Evolutionary conservation across 306 rosid genomes (phyloP), one percentile per base, ranked within the genome.

Genomic region (Bauhinia variegata): DNA sequence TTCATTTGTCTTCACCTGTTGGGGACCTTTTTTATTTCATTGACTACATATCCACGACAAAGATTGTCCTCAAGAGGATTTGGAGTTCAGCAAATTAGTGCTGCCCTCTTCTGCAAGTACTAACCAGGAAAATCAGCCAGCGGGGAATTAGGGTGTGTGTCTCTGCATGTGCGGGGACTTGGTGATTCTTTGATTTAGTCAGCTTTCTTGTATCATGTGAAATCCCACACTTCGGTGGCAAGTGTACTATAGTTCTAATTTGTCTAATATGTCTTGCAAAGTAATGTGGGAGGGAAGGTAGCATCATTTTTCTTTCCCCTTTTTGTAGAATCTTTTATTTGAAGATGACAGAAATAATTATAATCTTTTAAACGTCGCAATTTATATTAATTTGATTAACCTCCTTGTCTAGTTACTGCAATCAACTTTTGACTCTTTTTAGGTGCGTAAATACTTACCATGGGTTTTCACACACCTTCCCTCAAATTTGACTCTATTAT

Each of bases 131-230:
- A n/a, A n/a, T n/a, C n/a, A n/a, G 70, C 60, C 54, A 47, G 74
- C 39, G 71, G 56, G 75, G 60, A 36, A 63, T 54, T 69, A 60
- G 80, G 38, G 71, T 39, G 52, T 59, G 77, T 37, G 41, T 68
- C 18, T 63, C 66, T 71, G 60, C 34, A 42, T 41, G 70, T 48
- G 60, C 74, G 79, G 67, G 43, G 30, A 71, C 80, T 70, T 72
- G 46, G 84, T 70, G 79, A 87, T 87, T 90, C 91, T 83, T 87
- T 85, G 67, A 80, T 85, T 85, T 74, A 63, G 71, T 58, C 53
- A 28, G 65, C 59, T 75, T n/a, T 62, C 66, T 56, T 72, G 86
- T 83, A 70, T 70, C 70, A 72, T 51, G 44, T 80, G 64, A 28
- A 61, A 65, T 72, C 79, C 77, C 87, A 67, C 73, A 67, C 72